Conservation (phyloP, 2,329 filamentous ascomycete genomes). For the Claviceps pusilla region DNA sequence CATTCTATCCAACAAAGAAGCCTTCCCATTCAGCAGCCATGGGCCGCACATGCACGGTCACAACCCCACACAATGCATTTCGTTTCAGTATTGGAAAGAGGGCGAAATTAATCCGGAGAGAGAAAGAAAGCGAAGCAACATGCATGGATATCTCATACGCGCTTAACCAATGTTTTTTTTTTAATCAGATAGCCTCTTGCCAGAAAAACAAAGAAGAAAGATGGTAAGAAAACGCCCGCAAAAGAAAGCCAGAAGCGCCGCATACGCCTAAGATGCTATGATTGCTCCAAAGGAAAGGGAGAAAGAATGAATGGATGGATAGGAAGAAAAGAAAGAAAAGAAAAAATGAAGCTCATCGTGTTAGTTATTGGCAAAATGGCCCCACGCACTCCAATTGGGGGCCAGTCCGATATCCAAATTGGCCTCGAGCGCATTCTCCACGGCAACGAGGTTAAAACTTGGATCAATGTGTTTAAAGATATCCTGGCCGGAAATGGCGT, state of each 20-base stretch:
- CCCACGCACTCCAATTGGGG: slow-evolving; percentile 35
- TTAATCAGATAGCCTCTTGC: background rate
- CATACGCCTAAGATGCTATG: background rate
- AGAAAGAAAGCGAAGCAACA: too few species aligned
- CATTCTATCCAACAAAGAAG: too few species aligned
- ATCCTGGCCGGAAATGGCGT: slow-evolving; percentile 33
- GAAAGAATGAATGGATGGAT: too few species aligned
- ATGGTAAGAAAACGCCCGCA: background rate
- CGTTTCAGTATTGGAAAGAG: too few species aligned
- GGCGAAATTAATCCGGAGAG: too few species aligned
- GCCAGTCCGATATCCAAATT: slow-evolving; percentile 39
- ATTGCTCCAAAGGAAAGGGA: background rate
- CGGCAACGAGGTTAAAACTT: slow-evolving; percentile 36
- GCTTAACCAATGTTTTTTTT: background rate
- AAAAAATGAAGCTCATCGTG: background rate
- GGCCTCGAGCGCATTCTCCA: slow-evolving; percentile 38
- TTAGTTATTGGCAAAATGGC: slow-evolving; percentile 15
- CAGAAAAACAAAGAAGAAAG: background rate
- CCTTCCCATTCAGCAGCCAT: too few species aligned
- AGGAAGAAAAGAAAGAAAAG: background rate
- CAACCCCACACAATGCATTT: too few species aligned
- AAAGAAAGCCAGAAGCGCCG: background rate
- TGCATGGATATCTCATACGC: background rate
- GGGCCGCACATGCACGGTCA: too few species aligned
- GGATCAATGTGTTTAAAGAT: slow-evolving; percentile 41